Conservation (phyloP, 768 basidiomycete species). For the Trametes cinnabarina region DNA sequence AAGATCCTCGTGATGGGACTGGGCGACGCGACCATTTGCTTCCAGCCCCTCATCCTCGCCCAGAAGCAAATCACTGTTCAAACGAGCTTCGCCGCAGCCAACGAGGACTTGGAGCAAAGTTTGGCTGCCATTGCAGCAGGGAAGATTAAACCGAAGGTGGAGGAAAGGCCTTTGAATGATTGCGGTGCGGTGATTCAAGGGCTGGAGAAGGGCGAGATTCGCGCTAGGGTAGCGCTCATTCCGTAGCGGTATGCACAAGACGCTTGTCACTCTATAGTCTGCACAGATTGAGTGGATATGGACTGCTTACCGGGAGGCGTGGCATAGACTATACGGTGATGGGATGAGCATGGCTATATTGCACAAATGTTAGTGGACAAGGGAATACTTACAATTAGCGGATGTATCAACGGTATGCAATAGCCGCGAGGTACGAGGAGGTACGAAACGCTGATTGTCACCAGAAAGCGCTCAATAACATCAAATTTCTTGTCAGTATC, state of each 20-base stretch:
- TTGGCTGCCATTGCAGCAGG: slow-evolving; percentile 21
- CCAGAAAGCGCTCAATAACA: no score
- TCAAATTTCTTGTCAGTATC: no score
- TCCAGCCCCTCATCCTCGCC: slow-evolving; percentile 7
- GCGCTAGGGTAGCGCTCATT: slow-evolving; percentile 20
- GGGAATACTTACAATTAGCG: no score
- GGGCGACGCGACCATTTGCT: not conserved
- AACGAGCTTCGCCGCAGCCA: slow-evolving; percentile 18
- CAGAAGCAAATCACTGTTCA: slow-evolving; percentile 17
- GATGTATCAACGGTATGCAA: no score
- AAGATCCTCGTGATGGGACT: slow-evolving; percentile 18
- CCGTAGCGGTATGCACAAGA: not conserved
- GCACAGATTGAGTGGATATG: no score
- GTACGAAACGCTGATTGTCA: no score
- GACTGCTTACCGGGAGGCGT: no score
- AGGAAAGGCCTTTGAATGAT: slow-evolving; percentile 19
- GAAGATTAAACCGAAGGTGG: slow-evolving; percentile 18
- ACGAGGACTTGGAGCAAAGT: slow-evolving; percentile 20
- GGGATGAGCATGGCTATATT: no score
- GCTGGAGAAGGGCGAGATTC: slow-evolving; percentile 16
- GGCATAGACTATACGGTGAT: no score
- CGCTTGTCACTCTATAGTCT: no score
- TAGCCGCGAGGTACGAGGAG: no score
- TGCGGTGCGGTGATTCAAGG: slow-evolving; percentile 20
- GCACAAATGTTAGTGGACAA: no score